Percentiles rank a stretch among this genome's conserved stretches.
These are phyloP conservation scores for Paracamarosporium sp. DNA, from an alignment of 2,329 filamentous ascomycete genomes.

Conservation along the genomic window DNA sequence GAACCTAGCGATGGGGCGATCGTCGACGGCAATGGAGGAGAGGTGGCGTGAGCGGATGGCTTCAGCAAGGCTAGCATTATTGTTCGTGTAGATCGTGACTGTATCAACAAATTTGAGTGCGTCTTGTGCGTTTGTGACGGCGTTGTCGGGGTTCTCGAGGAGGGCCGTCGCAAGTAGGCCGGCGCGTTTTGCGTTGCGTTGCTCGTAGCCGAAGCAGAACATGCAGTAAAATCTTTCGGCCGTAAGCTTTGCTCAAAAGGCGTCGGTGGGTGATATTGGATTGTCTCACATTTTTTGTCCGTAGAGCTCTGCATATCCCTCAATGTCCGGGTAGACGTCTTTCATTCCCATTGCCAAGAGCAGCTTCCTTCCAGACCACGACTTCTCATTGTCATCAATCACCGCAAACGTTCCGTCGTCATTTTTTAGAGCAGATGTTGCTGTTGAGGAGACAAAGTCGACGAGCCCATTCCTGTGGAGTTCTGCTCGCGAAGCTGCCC, in stretches of 20 bases:
- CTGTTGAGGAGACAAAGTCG: not conserved
- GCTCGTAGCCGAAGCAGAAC: conserved; percentile 17
- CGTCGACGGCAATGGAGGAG: too few relatives aligned
- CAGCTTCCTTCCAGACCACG: conserved; percentile 57
- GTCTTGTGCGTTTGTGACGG: not conserved
- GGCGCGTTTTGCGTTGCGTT: not conserved
- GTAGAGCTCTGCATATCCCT: conserved; percentile 61
- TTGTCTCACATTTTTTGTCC: conserved; percentile 52
- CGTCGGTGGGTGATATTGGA: not conserved
- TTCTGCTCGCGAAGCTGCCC: not conserved
- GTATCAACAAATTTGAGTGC: not conserved
- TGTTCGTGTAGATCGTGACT: not conserved
- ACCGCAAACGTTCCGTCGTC: conserved; percentile 29
- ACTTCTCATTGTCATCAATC: conserved; percentile 46
- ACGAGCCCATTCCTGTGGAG: not conserved
- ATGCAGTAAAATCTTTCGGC: conserved; percentile 8
- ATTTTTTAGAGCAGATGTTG: not conserved
- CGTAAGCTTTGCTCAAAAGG: not conserved
- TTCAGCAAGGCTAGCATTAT: not conserved
- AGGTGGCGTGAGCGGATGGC: too few relatives aligned
- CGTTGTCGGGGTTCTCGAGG: not conserved
- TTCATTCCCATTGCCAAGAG: conserved; percentile 59
- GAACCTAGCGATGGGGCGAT: too few relatives aligned
- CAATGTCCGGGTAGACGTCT: conserved; percentile 56
- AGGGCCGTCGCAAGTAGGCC: conserved; percentile 12